Conservation (phyloP, 768 basidiomycete genomes). For the Suillus variegatus region DNA sequence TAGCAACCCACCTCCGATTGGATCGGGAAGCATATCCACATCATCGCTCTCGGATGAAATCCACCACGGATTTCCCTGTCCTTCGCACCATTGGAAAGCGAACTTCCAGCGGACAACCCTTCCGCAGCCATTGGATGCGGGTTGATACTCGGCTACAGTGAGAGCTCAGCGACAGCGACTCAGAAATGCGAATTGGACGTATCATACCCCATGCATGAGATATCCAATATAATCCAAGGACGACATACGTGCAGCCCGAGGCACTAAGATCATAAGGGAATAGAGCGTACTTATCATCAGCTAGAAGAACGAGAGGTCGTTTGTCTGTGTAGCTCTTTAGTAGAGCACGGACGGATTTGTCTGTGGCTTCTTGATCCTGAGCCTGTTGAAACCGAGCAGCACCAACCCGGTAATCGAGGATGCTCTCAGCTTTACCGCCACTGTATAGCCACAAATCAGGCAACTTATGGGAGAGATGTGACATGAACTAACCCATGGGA, state of each 20-base stretch:
- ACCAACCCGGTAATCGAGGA: slow-evolving; percentile 43
- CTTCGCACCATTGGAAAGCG: slow-evolving; percentile 81
- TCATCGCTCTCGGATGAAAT: slow-evolving; percentile 10
- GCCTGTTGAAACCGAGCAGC: slow-evolving; percentile 43
- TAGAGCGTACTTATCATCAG: slow-evolving; percentile 69
- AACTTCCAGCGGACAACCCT: slow-evolving; percentile 80
- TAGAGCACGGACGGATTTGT: slow-evolving; percentile 72
- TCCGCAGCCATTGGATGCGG: slow-evolving; percentile 45
- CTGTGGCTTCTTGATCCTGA: slow-evolving; percentile 66
- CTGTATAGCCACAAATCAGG: slow-evolving; percentile 33
- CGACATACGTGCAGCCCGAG: slow-evolving; percentile 50
- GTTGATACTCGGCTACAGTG: slow-evolving; percentile 58
- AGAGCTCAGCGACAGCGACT: slow-evolving; percentile 21
- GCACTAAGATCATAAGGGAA: slow-evolving; percentile 71
- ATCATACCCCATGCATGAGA: slow-evolving; percentile 52
- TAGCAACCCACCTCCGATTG: not conserved
- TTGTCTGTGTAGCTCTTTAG: slow-evolving; percentile 53
- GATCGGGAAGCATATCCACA: not conserved
- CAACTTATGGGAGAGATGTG: not conserved
- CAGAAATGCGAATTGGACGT: slow-evolving; percentile 3
- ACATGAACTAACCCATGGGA: slow-evolving; percentile 70
- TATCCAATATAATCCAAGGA: slow-evolving; percentile 66
- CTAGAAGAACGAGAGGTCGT: slow-evolving; percentile 67
- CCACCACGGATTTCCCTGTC: slow-evolving; percentile 65
- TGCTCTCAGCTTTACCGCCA: slow-evolving; percentile 68